Evolutionary conservation across 192 early-diverging fungal species (phyloP), one percentile per base, ranked within the genome.

Genomic region (Coemansia sp.): DNA sequence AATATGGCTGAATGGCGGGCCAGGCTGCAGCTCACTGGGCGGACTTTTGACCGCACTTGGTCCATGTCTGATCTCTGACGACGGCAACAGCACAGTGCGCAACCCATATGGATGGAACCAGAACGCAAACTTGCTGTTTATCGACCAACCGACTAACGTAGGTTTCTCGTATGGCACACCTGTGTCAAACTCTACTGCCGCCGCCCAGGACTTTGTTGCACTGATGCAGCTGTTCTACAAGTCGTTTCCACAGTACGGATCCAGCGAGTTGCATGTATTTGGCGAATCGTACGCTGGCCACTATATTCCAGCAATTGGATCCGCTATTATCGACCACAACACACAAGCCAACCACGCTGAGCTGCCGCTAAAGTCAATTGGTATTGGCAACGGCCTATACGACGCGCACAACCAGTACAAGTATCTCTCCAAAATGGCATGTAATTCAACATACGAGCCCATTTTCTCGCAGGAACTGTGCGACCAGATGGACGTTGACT

Each of bases 41-140:
- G 90, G 90, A 6, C 70, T 87, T n/a, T 82, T 89, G 60, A 89
- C 88, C 70, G 91, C 90, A 72, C 73, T 92, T 9, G 91, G 91
- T 2, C 96, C 96, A 8, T 98, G 96, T 69, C 82, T 79, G 12
- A 88, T 95, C 37, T 84, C 86, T 37, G 72, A 77, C 14, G 82
- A 85, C 45, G 94, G 92, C 37, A 83, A 86, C 47, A 71, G 66
- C 32, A 93, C 93, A 0, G 59, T 65, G 14, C 66, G 63, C 49
- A 96, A 98, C 77, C 80, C 84, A 21, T 72, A 90, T 67, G 89
- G 87, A 21, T 98, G 94, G 96, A 98, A 96, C 82, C 85, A 86
- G 19, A 82, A 90, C 62, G 88, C 96, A 1, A 92, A 92, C 47
- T 17, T 93, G 23, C 72, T 93, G 12, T 91, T 91, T 69, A 71